Evolutionary conservation across 1,284 basidiomycete genomes (phyloP), one percentile per base, ranked within the genome.

Genomic region (Puccinia brachypodii): DNA sequence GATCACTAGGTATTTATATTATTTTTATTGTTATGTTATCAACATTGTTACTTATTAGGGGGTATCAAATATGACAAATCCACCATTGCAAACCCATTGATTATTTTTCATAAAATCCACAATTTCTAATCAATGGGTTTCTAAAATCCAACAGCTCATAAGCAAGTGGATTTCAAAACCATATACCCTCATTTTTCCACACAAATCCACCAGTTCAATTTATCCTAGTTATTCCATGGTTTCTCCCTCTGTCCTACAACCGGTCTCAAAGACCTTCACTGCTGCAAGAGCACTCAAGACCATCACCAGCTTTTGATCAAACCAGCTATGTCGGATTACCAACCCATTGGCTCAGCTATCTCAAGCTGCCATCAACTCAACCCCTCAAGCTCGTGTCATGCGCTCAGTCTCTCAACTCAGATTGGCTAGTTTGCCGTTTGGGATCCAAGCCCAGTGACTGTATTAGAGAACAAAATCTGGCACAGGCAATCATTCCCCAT

Each of bases 381-480:
- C 76, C 50, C 38, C 76, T 40, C 64, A 79, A 56, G 76, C 76
- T 42, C 44, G 56, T 19, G 66, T 79, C 9, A 71, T 44, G 22
- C 64, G 76, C 58, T 58, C 68, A 56, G 50, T 40, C 25, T 69
- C 76, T 33, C 74, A 76, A 56, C 11, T 38, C 36, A 79, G 76
- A 71, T 53, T 50, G 36, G 76, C 76, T 50, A 79, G 76, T 53
- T 79, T 81, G 96, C 97, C 50, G 98, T 99, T 86, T 94, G 97
- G 74, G 97, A 99, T 88, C 95, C 95, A 82, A 99, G 98, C 89
- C 95, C 96, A 16, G 93, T 98, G 84, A 95, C 98, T 84, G 95
- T 99, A 90, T 92, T 99, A 76, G 97, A 99, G 87, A 99, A 99
- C 88, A 97, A 99, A 89, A 95, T 99, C 91, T 88, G 99, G 86